Conservation (phyloP, 2,329 filamentous ascomycete species). For the Aspergillus costaricaensis region DNA sequence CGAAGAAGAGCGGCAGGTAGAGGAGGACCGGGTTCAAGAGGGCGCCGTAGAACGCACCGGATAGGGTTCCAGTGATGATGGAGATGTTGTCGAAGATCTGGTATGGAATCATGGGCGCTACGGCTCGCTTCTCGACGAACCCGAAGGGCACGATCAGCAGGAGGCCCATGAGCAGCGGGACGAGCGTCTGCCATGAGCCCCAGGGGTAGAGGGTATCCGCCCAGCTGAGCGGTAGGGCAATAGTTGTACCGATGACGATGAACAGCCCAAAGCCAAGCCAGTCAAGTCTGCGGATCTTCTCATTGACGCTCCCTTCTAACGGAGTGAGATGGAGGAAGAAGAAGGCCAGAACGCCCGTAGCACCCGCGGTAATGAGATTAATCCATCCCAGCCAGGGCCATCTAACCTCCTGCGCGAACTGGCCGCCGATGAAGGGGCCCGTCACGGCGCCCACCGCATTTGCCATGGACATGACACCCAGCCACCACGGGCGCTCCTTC, state of each 20-base stretch:
- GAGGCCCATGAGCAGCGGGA: not conserved
- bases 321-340: not conserved
- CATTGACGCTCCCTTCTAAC: not conserved
- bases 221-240: not conserved
- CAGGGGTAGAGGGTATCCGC: not conserved
- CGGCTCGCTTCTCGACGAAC: not conserved
- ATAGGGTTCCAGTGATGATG: too few species aligned
- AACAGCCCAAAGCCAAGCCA: not conserved
- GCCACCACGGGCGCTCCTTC: not conserved
- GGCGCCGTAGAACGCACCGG: too few species aligned
- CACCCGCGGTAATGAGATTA: not conserved
- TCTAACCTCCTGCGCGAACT: not conserved
- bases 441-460: not conserved
- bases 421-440: not conserved
- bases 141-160: not conserved
- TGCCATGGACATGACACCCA: not conserved
- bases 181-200: not conserved
- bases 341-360: not conserved
- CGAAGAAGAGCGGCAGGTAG: too few species aligned
- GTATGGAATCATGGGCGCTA: not conserved
- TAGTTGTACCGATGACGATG: not conserved
- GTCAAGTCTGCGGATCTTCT: not conserved
- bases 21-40: too few species aligned
- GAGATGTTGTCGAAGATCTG: not conserved
- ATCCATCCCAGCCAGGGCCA: not conserved